These are phyloP conservation scores for Phytophthora pisi DNA, from an alignment of 352 stramenopile genomes.

Conservation along the genomic window DNA sequence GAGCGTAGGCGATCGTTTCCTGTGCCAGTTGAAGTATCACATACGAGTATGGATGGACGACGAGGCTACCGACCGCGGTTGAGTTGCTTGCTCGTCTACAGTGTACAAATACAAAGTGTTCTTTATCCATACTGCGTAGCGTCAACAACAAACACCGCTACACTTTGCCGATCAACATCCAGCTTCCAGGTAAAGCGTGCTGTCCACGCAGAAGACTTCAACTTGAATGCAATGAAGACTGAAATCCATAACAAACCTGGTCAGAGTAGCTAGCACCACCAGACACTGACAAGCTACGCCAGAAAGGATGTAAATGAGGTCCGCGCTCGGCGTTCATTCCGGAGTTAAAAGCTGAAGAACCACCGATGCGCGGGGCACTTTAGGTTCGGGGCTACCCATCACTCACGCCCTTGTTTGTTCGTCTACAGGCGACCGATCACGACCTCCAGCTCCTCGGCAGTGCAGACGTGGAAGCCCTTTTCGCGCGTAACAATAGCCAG, in stretches of 20 bases:
- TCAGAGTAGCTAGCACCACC: conserved; percentile 6
- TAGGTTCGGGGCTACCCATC: conserved; percentile 2
- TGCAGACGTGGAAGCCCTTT: conserved; percentile 97
- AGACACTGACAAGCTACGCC: conserved; percentile 2
- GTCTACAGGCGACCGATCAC: conserved; percentile 89
- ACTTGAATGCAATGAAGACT: background rate
- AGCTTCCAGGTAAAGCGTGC: background rate
- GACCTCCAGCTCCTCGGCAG: conserved; percentile 91
- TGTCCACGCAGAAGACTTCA: background rate
- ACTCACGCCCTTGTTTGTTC: conserved; percentile 13
- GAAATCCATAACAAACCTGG: background rate
- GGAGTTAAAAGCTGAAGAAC: conserved; percentile 18
- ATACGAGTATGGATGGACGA: conserved; percentile 7
- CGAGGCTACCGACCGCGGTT: background rate
- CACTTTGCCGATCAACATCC: too few species aligned
- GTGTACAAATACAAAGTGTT: background rate
- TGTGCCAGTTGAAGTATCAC: conserved; percentile 15
- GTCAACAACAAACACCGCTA: too few species aligned
- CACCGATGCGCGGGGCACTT: conserved; percentile 4
- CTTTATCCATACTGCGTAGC: background rate
- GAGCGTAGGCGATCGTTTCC: background rate
- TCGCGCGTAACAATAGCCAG: conserved; percentile 95
- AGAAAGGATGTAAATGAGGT: conserved; percentile 29
- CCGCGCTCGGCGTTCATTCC: conserved; percentile 23
- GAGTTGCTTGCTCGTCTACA: conserved; percentile 24